Evolutionary conservation across 2,329 filamentous ascomycete species (phyloP), one percentile per base, ranked within the genome.

Genomic region (Fusarium chlamydosporum): DNA sequence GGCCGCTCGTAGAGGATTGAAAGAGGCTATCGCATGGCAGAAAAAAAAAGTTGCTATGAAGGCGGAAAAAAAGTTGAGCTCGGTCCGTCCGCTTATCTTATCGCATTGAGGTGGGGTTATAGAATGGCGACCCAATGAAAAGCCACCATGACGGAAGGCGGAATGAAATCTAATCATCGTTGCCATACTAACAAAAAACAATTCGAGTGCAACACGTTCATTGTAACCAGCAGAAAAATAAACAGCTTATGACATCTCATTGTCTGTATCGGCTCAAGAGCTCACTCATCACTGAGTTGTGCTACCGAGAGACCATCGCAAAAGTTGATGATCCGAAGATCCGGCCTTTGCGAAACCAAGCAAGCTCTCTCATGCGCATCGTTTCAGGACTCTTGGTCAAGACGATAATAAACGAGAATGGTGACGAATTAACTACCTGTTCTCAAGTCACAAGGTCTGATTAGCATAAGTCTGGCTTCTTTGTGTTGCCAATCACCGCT

Each of bases 21-120:
- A 67, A 71, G 76, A 78, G 67, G 73, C 73, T 75, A 75, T 76
- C 71, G 46, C 65, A 60, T 58, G 47, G 61, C 52, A 56, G 57
- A 64, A 68, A 71, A 73, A 74, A 74, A 76, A 72, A 48, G 42
- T 61, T 61, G 23, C 61, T 45, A 51, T 40, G 12, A 40, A 51
- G 13, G 34, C 33, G 33, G n/a, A 38, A 77, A 78, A 78, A 77
- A 73, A 64, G 59, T 56, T 60, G 71, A 74, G 29, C 29, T 33
- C 18, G 34, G 33, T 35, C 46, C 56, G 64, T 18, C 18, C 26
- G 31, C 61, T 60, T 65, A 65, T 65, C 56, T 55, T 58, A 55
- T 54, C 55, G 31, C 41, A 12, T 0, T 1, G 23, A 60, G 53
- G 65, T 62, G 59, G 59, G 29, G 40, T 6, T 6, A 20, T 1